Base-by-base conservation (phyloP, 257 asterid genomes). In the Lantana camara region DNA sequence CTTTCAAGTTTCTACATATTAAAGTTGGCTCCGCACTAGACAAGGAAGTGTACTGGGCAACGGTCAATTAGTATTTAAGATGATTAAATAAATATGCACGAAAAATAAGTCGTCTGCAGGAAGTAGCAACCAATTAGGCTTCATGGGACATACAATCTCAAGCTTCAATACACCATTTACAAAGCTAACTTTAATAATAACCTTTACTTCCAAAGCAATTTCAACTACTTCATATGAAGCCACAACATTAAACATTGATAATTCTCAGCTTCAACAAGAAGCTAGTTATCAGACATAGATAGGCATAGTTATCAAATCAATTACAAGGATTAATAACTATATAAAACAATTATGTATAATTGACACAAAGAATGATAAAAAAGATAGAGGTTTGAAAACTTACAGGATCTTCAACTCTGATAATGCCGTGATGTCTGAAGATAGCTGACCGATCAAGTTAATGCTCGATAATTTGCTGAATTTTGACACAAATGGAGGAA, bases 321-420 rank as follows among this genome's bases (percentile, higher is more conserved):
- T n/a, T n/a, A n/a, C n/a, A n/a, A n/a, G n/a, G n/a, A n/a, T n/a
- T n/a, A n/a, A n/a, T 19, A 56, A 56, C 30, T 16, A 9, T 12
- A 7, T 20, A 10, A 57, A 5, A 6, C 50, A 58, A 21, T 38
- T 30, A 30, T 30, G 35, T 30, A 7, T 38, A 9, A 11, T 38
- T 1, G n/a, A 9, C n/a, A 38, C 45, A 38, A 46, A 20, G 0
- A 14, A 40, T 24, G 12, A 16, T 24, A n/a, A n/a, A 14, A 51
- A 24, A 60, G 12, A 15, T 20, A 27, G 42, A 22, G 35, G 2
- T 24, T 24, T 5, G 51, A 68, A 59, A 72, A 72, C 97, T 8
- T 75, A 93, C 99, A 93, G 70, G 52, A 48, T 93, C 69, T 68
- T 83, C 86, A 93, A 64, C 79, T 87, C 95, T 37, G 97, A n/a